Base-by-base conservation (phyloP, 2,329 filamentous ascomycete species). In the Diaporthe sp. region DNA sequence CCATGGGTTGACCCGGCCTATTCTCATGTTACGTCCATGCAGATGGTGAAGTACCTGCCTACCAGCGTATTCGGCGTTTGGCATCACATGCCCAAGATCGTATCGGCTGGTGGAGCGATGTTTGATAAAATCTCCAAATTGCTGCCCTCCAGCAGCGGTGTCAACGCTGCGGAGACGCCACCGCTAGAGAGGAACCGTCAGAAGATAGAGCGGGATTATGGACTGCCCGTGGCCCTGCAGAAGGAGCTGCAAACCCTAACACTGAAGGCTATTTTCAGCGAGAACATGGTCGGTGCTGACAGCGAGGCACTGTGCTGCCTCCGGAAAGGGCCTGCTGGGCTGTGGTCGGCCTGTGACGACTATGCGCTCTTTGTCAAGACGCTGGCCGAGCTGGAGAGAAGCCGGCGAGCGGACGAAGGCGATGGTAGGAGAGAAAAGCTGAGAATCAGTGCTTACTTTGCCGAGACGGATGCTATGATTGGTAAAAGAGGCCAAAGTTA, bases 221-320 rank as follows among this genome's bases (percentile, higher is more conserved):
- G 72, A 8, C n/a, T 74, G 10, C 39, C 61, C 1, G 2, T 34
- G 2, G 22, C 25, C 25, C 9, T 74, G 2, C 72, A 59, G 37
- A 51, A 31, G 17, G 51, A 69, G 72, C 39, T 74, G 7, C n/a
- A 39, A n/a, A 22, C 42, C 13, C 28, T 22, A 0, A 39, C 49
- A 2, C 10, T 74, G 25, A 57, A 39, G 34, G 22, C 57, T 31
- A 76, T 59, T 46, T 59, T 72, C 49, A 31, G 55, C 8, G 74
- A 74, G 17, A 67, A 65, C 65, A 74, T 39, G 15, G 72, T 74
- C 42, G 74, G 74, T 5, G 74, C 74, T 15, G 42, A 76, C 53
- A 76, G 74, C 57, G 74, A 76, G 57, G 74, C 74, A 17, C 39
- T 74, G 4, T 58, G 37, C 19, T 74, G 72, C 22, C 49, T 76